Evolutionary conservation across 768 basidiomycete species (phyloP).

Genomic region (Rhodotorula kratochvilovae): DNA sequence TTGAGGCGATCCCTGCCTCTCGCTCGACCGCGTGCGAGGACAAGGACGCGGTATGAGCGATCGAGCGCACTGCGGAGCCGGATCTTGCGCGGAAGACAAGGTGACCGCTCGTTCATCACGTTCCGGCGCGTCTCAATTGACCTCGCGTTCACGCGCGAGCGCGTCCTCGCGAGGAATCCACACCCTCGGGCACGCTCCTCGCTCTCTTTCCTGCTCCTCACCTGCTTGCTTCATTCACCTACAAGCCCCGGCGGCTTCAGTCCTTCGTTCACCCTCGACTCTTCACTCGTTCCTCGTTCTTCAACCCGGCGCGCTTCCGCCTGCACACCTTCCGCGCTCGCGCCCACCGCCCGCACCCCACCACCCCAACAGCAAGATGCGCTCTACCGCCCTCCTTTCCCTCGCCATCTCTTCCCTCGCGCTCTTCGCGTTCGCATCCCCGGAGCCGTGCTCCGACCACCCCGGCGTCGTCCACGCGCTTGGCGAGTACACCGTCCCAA

Average conservation of each 20-base stretch:
- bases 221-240: background rate
- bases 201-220: background rate
- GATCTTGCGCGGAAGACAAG: too few species aligned
- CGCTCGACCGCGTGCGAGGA: too few species aligned
- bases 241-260: background rate
- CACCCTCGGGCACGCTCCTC: background rate
- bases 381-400: slow-evolving; percentile 7
- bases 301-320: background rate
- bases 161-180: too few species aligned
- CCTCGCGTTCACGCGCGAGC: too few species aligned
- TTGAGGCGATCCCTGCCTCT: too few species aligned
- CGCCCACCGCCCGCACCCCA: background rate
- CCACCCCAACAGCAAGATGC: slow-evolving; percentile 3
- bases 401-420: slow-evolving; percentile 29
- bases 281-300: background rate
- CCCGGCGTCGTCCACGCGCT: slow-evolving; percentile 24
- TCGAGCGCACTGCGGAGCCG: too few species aligned
- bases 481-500: slow-evolving; percentile 1
- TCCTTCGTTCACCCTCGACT: background rate
- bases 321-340: background rate
- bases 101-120: too few species aligned
- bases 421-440: slow-evolving; percentile 11
- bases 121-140: too few species aligned
- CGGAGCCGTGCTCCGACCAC: slow-evolving; percentile 33
- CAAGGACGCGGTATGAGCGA: too few species aligned